Conservation (phyloP, 2,329 filamentous ascomycete genomes). For the Leptosphaerulina australis region DNA sequence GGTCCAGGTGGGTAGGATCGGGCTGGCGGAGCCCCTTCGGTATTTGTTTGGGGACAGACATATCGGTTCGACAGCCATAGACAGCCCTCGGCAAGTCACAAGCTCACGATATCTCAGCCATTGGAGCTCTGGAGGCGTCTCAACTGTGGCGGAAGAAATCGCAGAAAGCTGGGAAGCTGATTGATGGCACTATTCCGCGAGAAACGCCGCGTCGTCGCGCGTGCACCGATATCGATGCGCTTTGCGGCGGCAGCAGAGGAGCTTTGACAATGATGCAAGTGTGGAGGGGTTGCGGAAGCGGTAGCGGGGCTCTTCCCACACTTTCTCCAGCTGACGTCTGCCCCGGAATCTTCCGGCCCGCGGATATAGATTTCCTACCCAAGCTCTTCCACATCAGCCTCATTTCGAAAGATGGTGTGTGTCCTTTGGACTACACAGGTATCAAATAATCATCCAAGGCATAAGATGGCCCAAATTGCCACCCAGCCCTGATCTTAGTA, state of each 20-base stretch:
- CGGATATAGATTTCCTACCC: constrained; percentile 24
- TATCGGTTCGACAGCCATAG: constrained; percentile 29
- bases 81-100: constrained; percentile 44
- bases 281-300: constrained; percentile 11
- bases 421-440: no score
- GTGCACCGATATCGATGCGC: constrained; percentile 25
- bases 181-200: constrained; percentile 13
- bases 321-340: constrained; percentile 15
- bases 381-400: constrained; percentile 9
- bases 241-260: constrained; percentile 32
- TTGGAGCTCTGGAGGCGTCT: constrained; percentile 1
- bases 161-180: constrained; percentile 13
- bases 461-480: no score
- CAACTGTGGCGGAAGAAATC: constrained; percentile 15
- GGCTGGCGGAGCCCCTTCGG: constrained; percentile 45
- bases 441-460: no score
- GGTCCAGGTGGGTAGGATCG: constrained; percentile 48
- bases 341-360: constrained; percentile 40
- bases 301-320: constrained; percentile 24
- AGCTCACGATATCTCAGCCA: constrained; percentile 35
- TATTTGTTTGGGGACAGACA: constrained; percentile 38
- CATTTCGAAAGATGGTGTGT: background rate
- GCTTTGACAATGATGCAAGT: constrained; percentile 32
- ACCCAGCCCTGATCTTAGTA: no score
- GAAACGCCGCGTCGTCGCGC: constrained; percentile 10